phyloP scores from a whole-genome alignment of 345 rosid genomes.

The Rubroshorea leprosula region DNA sequence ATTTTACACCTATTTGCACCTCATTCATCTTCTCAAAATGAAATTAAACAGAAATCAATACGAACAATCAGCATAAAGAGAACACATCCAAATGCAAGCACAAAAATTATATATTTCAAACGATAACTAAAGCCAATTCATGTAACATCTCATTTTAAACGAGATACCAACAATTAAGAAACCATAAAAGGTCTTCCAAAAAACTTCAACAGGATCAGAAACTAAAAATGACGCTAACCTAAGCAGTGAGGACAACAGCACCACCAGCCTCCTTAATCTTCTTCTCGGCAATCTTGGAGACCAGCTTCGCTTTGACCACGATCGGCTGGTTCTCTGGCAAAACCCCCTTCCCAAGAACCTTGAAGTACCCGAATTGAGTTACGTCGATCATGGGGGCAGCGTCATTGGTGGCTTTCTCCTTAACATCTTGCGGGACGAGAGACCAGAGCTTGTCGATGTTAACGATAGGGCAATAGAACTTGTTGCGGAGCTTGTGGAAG shows the following conservation, averaged over 20 bases:
- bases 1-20: not conserved
- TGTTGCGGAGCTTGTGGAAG: conserved; percentile 73
- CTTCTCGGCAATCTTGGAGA: conserved; percentile 67
- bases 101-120: not conserved
- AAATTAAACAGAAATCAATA: not conserved
- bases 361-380: conserved; percentile 63
- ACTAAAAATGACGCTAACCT: conserved; percentile 14
- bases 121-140: not conserved
- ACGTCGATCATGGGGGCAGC: conserved; percentile 58
- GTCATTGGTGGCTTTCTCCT: conserved; percentile 52
- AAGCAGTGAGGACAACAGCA: conserved; percentile 62
- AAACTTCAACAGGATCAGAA: too few species aligned
- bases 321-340: conserved; percentile 58
- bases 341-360: conserved; percentile 67
- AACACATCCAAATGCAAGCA: too few species aligned
- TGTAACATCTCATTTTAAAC: not conserved
- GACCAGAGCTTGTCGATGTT: conserved; percentile 79
- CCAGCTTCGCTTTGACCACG: conserved; percentile 63
- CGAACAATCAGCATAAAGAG: not conserved
- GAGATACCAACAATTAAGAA: not conserved
- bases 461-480: conserved; percentile 64
- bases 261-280: conserved; percentile 77
- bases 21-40: not conserved
- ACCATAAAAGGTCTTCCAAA: not conserved
- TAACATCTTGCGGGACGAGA: conserved; percentile 54